A percentile compares a stretch with the other conserved stretches of the same genome.
Evolutionary conservation across 345 rosid species (phyloP).

Genomic region (Lepidium aucheri): DNA sequence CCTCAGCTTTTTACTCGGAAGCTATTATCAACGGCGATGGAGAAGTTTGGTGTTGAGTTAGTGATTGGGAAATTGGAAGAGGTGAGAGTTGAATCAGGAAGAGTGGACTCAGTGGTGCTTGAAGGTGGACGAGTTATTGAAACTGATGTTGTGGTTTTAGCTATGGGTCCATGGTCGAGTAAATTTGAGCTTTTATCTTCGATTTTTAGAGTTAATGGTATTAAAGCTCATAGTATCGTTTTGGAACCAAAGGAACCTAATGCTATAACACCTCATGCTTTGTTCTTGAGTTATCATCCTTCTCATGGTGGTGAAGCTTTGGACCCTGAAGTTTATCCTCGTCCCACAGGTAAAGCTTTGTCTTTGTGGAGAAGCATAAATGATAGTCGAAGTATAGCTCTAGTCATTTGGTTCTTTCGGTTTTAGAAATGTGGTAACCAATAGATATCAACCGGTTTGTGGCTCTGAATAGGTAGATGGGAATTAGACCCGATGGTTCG

Average conservation of each 20-base stretch:
- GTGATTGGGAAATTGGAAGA: conserved; percentile 58
- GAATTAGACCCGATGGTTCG: no score
- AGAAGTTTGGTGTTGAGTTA: conserved; percentile 55
- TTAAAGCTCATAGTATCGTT: conserved; percentile 68
- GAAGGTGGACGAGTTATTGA: conserved; percentile 54
- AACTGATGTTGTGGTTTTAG: conserved; percentile 60
- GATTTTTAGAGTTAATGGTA: conserved; percentile 62
- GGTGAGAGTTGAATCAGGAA: conserved; percentile 40
- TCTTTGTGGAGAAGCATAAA: no score
- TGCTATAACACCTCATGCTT: conserved; percentile 64
- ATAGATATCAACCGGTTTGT: no score
- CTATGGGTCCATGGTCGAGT: conserved; percentile 85
- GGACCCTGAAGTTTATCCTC: conserved; percentile 83
- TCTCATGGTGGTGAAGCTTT: conserved; percentile 45
- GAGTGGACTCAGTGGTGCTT: conserved; percentile 49
- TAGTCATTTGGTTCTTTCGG: no score
- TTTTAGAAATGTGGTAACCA: no score
- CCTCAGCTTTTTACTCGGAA: conserved; percentile 68
- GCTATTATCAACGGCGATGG: conserved; percentile 44
- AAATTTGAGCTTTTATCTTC: conserved; percentile 55
- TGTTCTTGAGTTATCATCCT: conserved; percentile 48
- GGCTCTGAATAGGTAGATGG: no score
- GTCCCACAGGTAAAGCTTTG: conserved; percentile 48
- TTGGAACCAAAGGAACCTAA: conserved; percentile 59
- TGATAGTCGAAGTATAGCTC: no score